phyloP scores from a whole-genome alignment of 2,329 filamentous ascomycete species.

The Microdochium bolleyi region DNA sequence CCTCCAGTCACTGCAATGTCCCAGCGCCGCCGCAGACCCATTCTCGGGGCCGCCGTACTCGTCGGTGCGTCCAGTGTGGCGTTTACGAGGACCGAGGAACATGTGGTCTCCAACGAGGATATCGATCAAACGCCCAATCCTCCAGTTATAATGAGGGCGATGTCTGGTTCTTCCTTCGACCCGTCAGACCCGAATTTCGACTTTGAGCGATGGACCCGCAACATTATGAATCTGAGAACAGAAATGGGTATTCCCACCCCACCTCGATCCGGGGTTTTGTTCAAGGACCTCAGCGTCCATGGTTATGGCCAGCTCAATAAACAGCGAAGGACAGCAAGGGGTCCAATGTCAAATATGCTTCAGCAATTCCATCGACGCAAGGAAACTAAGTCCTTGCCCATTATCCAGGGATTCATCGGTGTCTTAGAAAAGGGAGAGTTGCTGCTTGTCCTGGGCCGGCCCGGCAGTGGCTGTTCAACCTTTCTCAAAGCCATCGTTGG shows the following conservation, averaged over 20 bases:
- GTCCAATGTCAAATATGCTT: too few species aligned
- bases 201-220: too few species aligned
- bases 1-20: not conserved
- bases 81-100: not conserved
- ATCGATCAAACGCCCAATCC: not conserved
- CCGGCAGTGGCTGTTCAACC: slow-evolving; percentile 51
- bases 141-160: not conserved
- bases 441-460: slow-evolving; percentile 31
- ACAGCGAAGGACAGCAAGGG: too few species aligned
- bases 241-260: too few species aligned
- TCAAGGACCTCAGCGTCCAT: too few species aligned
- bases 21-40: not conserved
- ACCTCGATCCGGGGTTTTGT: too few species aligned
- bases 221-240: too few species aligned
- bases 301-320: too few species aligned
- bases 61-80: not conserved
- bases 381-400: not conserved
- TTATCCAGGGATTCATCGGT: slow-evolving; percentile 45
- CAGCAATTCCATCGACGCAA: too few species aligned
- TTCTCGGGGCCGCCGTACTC: not conserved
- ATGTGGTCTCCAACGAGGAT: not conserved
- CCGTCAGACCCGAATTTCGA: too few species aligned
- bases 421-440: slow-evolving; percentile 42
- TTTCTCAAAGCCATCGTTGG: slow-evolving; percentile 42
- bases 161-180: not conserved